Evolutionary conservation across 2,329 filamentous ascomycete genomes (phyloP).

Genomic region (Massarina eburnea): DNA sequence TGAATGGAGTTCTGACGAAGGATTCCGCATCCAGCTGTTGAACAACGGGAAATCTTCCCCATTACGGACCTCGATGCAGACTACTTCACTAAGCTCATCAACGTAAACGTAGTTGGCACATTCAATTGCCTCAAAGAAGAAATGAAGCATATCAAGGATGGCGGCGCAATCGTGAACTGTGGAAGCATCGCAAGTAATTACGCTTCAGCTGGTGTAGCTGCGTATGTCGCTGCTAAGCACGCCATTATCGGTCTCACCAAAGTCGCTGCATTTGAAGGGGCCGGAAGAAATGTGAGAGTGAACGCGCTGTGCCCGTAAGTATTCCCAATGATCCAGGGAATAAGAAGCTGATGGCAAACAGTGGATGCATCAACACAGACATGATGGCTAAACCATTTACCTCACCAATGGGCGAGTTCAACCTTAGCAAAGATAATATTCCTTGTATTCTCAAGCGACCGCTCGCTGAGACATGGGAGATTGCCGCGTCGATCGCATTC

Average conservation of each 20-base stretch:
- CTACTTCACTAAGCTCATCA: slow-evolving; percentile 11
- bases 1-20: background rate
- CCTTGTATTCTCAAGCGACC: slow-evolving; percentile 8
- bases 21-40: slow-evolving; percentile 7
- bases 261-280: slow-evolving; percentile 52
- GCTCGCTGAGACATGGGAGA: slow-evolving; percentile 9
- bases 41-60: slow-evolving; percentile 16
- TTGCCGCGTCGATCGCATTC: slow-evolving; percentile 10
- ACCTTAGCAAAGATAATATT: slow-evolving; percentile 10
- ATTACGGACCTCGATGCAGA: slow-evolving; percentile 13
- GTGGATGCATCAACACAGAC: slow-evolving; percentile 11
- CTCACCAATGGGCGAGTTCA: slow-evolving; percentile 7
- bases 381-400: slow-evolving; percentile 14
- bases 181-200: slow-evolving; percentile 14
- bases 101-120: slow-evolving; percentile 11
- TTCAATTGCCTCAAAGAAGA: slow-evolving; percentile 15
- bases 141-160: slow-evolving; percentile 20
- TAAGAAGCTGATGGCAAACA: background rate
- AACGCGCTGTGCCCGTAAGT: slow-evolving; percentile 51
- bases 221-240: slow-evolving; percentile 51
- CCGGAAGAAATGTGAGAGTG: slow-evolving; percentile 48
- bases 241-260: slow-evolving; percentile 51
- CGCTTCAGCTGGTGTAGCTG: slow-evolving; percentile 19
- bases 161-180: slow-evolving; percentile 16
- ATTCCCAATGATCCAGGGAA: background rate